Evolutionary conservation across 176 grass and related monocot species (phyloP).

Genomic region (Poa pratensis): DNA sequence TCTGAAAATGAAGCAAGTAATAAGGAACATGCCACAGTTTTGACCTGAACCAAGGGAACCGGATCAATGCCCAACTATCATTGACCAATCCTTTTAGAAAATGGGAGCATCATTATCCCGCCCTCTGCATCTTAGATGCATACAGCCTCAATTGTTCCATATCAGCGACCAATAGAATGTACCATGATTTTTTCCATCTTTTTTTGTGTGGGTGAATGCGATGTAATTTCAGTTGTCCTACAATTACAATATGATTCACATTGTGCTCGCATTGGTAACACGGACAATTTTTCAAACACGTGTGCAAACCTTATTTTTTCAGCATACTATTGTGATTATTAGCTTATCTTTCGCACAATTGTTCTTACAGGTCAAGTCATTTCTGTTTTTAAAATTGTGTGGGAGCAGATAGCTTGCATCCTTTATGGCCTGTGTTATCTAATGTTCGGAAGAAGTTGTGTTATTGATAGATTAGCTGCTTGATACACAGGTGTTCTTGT

Average conservation of each 20-base stretch:
- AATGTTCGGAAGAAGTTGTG: conserved; percentile 29
- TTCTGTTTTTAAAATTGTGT: conserved; percentile 1
- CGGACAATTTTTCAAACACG: not conserved
- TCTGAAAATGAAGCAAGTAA: conserved; percentile 23
- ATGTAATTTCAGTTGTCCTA: not conserved
- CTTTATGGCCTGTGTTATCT: not conserved
- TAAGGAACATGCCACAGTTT: conserved; percentile 10
- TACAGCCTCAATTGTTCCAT: not conserved
- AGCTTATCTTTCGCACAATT: conserved; percentile 12
- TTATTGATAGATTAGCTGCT: not conserved
- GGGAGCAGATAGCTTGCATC: conserved; percentile 2
- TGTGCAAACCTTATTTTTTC: not conserved
- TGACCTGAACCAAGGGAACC: conserved; percentile 12
- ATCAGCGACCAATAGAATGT: not conserved
- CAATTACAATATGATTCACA: not conserved
- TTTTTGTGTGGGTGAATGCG: not conserved
- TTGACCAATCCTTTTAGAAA: not conserved
- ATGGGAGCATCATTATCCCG: not conserved
- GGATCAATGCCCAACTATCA: not conserved
- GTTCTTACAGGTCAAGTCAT: conserved; percentile 24
- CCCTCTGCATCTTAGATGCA: not conserved
- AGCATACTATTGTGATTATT: conserved; percentile 22
- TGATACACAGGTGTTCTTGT: conserved; percentile 32
- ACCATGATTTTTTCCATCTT: not conserved
- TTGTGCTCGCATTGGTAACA: conserved; percentile 22